Conservation (phyloP, 768 basidiomycete species). For the Psilocybe cyanescens region DNA sequence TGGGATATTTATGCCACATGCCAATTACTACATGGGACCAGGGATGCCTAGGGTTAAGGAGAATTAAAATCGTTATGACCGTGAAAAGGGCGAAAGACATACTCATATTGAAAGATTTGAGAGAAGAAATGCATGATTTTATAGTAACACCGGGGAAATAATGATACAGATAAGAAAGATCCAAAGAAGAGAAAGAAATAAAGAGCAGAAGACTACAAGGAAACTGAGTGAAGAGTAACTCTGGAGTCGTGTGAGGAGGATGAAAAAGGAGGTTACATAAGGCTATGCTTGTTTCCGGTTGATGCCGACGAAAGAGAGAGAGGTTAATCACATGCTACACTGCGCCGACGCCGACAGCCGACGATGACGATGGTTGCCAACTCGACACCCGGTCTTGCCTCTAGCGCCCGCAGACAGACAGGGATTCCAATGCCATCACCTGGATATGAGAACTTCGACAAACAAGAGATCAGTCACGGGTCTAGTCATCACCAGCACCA, state of each 20-base stretch:
- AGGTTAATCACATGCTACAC: conserved; percentile 17
- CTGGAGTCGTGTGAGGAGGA: conserved; percentile 15
- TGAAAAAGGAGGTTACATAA: conserved; percentile 21
- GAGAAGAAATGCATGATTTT: conserved; percentile 83
- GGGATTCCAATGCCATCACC: no score
- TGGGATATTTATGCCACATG: conserved; percentile 97
- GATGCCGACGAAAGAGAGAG: conserved; percentile 10
- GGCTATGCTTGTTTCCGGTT: conserved; percentile 10
- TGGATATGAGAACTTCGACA: no score
- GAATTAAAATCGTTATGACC: conserved; percentile 15
- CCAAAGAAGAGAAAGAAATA: conserved; percentile 10
- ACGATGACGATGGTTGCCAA: no score
- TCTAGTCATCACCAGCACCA: not conserved
- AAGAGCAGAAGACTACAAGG: conserved; percentile 6
- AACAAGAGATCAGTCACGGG: no score
- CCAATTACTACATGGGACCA: conserved; percentile 92
- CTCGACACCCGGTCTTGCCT: no score
- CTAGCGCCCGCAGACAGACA: no score
- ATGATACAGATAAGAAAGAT: conserved; percentile 31
- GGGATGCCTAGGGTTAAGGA: conserved; percentile 62
- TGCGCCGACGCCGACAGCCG: no score
- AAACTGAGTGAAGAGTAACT: conserved; percentile 11
- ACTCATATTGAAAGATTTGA: conserved; percentile 86
- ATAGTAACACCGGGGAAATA: conserved; percentile 23
- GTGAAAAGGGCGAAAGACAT: conserved; percentile 29